phyloP scores from a whole-genome alignment of 75 land plant species.

The Picea sitchensis region DNA sequence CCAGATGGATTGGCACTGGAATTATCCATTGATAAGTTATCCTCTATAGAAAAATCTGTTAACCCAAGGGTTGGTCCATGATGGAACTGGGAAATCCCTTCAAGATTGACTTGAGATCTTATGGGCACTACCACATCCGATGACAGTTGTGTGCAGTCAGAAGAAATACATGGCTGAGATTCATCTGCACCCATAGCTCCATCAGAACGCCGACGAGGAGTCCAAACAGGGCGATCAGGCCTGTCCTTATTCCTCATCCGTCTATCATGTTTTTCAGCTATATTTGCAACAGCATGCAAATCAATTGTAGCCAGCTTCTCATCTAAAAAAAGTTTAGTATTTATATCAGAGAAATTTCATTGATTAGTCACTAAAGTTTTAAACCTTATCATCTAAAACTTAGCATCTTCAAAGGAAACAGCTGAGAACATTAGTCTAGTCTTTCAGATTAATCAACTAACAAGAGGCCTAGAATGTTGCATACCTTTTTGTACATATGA shows the following conservation, averaged over 20 bases:
- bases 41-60: not conserved
- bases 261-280: constrained; percentile 29
- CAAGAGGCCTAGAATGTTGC: constrained; percentile 19
- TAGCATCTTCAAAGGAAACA: not conserved
- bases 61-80: constrained; percentile 3
- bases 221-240: constrained; percentile 67
- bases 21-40: constrained; percentile 8
- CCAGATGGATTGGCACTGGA: constrained; percentile 11
- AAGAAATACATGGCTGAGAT: constrained; percentile 9
- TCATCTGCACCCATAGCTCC: constrained; percentile 12
- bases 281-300: constrained; percentile 5
- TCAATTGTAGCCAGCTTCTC: constrained; percentile 8
- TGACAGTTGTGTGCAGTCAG: not conserved
- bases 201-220: constrained; percentile 48
- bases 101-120: constrained; percentile 14
- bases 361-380: not conserved
- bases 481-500: constrained; percentile 20
- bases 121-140: constrained; percentile 12
- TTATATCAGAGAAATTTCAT: not conserved
- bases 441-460: constrained; percentile 3
- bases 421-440: not conserved
- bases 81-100: constrained; percentile 9
- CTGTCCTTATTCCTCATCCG: constrained; percentile 55
- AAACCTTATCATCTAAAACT: not conserved
- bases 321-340: constrained; percentile 14